phyloP scores from a whole-genome alignment of 148 eudicot genomes.

The Rhododendron molle region DNA sequence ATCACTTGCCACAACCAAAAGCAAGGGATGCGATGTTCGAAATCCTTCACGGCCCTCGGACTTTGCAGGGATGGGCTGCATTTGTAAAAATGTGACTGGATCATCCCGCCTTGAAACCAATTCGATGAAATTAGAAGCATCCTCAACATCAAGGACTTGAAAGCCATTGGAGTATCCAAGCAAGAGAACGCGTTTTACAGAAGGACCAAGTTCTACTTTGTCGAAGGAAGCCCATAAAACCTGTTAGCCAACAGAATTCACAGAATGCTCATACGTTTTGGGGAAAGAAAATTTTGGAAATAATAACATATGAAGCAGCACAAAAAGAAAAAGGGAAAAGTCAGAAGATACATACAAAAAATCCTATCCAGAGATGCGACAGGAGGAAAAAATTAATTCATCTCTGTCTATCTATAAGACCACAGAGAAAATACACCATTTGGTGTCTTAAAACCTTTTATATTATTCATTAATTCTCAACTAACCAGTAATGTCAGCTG shows the following conservation, averaged over 20 bases:
- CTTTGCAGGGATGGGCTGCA: slow-evolving; percentile 70
- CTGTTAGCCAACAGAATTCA: slow-evolving; percentile 37
- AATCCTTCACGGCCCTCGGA: slow-evolving; percentile 54
- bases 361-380: not conserved
- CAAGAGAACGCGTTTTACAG: slow-evolving; percentile 58
- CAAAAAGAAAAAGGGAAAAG: not conserved
- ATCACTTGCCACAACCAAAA: slow-evolving; percentile 87
- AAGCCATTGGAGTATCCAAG: slow-evolving; percentile 92
- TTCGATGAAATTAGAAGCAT: slow-evolving; percentile 79
- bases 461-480: not conserved
- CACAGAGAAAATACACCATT: not conserved
- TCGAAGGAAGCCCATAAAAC: slow-evolving; percentile 95
- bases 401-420: not conserved
- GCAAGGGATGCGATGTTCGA: slow-evolving; percentile 67
- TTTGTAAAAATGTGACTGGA: slow-evolving; percentile 84
- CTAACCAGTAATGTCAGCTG: not conserved
- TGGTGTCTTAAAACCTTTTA: not conserved
- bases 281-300: not conserved
- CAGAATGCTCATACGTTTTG: not conserved
- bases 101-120: slow-evolving; percentile 89
- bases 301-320: not conserved
- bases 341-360: not conserved
- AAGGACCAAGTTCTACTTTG: slow-evolving; percentile 65
- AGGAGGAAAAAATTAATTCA: not conserved
- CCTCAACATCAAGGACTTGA: slow-evolving; percentile 91